Evolutionary conservation across 257 asterid genomes (phyloP).

Genomic region (Solanum piurae): DNA sequence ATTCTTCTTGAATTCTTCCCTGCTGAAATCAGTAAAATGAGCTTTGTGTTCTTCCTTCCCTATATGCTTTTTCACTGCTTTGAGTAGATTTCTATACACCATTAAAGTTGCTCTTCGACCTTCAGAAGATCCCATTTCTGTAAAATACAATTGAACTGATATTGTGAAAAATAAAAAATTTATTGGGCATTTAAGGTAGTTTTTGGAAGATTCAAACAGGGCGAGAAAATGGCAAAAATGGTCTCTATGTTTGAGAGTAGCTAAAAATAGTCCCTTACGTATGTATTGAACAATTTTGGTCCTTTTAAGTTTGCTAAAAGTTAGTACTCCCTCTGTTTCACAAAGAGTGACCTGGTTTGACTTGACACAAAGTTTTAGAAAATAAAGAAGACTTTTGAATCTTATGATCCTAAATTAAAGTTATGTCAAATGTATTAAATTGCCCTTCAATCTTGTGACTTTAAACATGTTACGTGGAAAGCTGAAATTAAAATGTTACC

Average conservation of each 20-base stretch:
- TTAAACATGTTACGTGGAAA: too few relatives aligned
- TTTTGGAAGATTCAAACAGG: not conserved
- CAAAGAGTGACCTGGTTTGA: too few relatives aligned
- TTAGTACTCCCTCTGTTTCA: too few relatives aligned
- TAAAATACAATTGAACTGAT: not conserved
- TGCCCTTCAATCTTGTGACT: too few relatives aligned
- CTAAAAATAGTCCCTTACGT: not conserved
- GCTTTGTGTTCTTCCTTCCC: slow-evolving; percentile 52
- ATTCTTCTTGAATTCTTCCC: slow-evolving; percentile 46
- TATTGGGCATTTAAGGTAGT: not conserved
- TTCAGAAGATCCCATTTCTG: not conserved
- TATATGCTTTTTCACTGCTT: slow-evolving; percentile 54
- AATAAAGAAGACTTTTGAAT: too few relatives aligned
- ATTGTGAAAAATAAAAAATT: not conserved
- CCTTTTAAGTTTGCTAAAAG: not conserved
- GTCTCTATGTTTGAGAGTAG: not conserved
- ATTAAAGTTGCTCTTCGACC: not conserved
- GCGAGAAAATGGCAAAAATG: not conserved
- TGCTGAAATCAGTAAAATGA: slow-evolving; percentile 61
- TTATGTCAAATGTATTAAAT: too few relatives aligned
- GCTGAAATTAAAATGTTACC: too few relatives aligned
- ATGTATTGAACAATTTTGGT: not conserved
- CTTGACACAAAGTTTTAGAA: too few relatives aligned
- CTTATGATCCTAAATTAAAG: too few relatives aligned
- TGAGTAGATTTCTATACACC: slow-evolving; percentile 59